phyloP scores from a whole-genome alignment of 2,329 filamentous ascomycete species.

The Drechmeria coniospora region DNA sequence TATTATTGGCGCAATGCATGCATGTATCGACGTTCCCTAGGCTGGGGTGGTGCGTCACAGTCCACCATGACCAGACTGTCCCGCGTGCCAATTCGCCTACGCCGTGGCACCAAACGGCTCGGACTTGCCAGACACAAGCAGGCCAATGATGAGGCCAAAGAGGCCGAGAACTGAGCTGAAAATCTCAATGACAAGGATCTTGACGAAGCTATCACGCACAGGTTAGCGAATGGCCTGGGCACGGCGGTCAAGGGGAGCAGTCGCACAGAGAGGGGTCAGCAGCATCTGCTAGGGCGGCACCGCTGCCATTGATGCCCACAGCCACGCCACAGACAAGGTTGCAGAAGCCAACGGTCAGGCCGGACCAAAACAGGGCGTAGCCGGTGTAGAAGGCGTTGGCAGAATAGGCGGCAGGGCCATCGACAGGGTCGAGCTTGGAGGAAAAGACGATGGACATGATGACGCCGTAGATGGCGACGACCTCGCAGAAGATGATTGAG shows the following conservation, averaged over 20 bases:
- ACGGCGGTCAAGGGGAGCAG: constrained; percentile 1
- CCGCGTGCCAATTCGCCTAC: not conserved
- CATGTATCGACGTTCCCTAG: constrained; percentile 9
- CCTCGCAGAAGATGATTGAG: constrained; percentile 99
- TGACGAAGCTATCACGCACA: constrained; percentile 64
- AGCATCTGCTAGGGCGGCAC: constrained; percentile 89
- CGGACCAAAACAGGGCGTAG: constrained; percentile 91
- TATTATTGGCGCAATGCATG: constrained; percentile 21
- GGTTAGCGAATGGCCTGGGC: constrained; percentile 12
- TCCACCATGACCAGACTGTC: not conserved
- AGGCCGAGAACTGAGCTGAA: constrained; percentile 95
- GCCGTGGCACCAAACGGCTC: constrained; percentile 12
- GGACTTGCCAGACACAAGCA: constrained; percentile 76
- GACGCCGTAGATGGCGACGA: constrained; percentile 98
- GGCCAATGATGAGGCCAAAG: constrained; percentile 88
- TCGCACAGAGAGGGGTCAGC: constrained; percentile 78
- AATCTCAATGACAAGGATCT: constrained; percentile 97
- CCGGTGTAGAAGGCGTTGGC: constrained; percentile 83
- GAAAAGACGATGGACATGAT: constrained; percentile 99
- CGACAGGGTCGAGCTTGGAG: constrained; percentile 59
- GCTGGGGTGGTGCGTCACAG: constrained; percentile 1
- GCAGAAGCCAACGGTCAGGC: constrained; percentile 85
- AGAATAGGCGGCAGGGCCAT: constrained; percentile 51
- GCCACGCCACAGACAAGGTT: constrained; percentile 93
- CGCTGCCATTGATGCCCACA: constrained; percentile 95